phyloP scores from a whole-genome alignment of 2,329 filamentous ascomycete species.

The Curvularia sp. region DNA sequence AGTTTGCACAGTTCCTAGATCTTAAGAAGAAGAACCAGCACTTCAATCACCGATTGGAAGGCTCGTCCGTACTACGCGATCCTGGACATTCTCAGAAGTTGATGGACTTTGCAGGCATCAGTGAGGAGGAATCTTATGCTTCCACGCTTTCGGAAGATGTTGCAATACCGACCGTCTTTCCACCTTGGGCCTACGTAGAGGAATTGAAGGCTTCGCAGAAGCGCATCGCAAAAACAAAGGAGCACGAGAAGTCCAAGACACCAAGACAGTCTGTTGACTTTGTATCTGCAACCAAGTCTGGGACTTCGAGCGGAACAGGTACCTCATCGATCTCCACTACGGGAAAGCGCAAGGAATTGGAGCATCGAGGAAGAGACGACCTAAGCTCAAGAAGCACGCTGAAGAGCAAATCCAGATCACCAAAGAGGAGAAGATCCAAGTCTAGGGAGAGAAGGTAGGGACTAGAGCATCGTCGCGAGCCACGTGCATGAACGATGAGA shows the following conservation, averaged over 20 bases:
- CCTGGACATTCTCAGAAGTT: conserved; percentile 76
- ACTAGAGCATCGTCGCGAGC: neutral
- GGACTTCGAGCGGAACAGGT: conserved; percentile 31
- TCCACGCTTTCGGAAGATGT: conserved; percentile 60
- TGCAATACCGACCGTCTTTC: conserved; percentile 52
- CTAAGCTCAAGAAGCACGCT: conserved; percentile 25
- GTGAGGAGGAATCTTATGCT: conserved; percentile 67
- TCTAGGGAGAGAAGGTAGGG: conserved; percentile 27
- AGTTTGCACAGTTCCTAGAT: conserved; percentile 75
- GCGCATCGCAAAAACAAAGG: conserved; percentile 43
- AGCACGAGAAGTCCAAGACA: conserved; percentile 37
- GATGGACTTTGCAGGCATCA: conserved; percentile 70
- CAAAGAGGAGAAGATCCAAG: conserved; percentile 39
- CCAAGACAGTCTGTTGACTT: conserved; percentile 47
- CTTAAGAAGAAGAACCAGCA: conserved; percentile 80
- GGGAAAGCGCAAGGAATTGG: conserved; percentile 43
- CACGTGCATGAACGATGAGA: conserved; percentile 3
- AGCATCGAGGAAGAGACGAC: conserved; percentile 38
- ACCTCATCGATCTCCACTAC: conserved; percentile 30
- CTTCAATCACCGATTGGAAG: conserved; percentile 77
- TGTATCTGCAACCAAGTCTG: conserved; percentile 41
- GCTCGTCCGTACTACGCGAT: conserved; percentile 72
- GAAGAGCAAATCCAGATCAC: conserved; percentile 40
- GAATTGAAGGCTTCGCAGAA: conserved; percentile 53
- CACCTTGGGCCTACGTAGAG: conserved; percentile 55